These are phyloP conservation scores for Fraxinus sp. DNA, from an alignment of 305 asterid species.

Conservation along the genomic window DNA sequence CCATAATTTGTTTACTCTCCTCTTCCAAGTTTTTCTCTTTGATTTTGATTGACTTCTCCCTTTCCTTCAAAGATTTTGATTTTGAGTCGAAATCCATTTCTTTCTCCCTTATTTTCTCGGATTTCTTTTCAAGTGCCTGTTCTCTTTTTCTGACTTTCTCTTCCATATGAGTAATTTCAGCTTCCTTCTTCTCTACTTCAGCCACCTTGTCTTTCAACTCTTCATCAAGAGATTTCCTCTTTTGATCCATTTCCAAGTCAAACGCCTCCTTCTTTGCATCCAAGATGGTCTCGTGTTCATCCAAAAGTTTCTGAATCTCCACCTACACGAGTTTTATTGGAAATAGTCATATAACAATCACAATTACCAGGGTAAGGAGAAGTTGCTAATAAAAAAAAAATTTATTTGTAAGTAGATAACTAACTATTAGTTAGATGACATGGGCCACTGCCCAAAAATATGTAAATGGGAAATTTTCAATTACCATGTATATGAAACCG, in stretches of 20 bases:
- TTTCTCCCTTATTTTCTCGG: conserved; percentile 70
- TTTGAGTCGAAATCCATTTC: conserved; percentile 66
- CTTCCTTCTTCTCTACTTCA: conserved; percentile 82
- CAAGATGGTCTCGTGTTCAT: conserved; percentile 65
- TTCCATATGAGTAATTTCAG: conserved; percentile 79
- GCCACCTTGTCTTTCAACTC: conserved; percentile 62
- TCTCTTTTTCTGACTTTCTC: conserved; percentile 87
- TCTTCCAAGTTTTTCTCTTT: conserved; percentile 67
- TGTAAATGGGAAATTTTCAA: conserved; percentile 4
- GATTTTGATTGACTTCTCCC: conserved; percentile 64
- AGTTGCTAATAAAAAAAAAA: conserved; percentile 3
- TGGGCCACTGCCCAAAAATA: not conserved
- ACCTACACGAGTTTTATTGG: conserved; percentile 43
- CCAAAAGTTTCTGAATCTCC: conserved; percentile 84
- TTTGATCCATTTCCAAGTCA: conserved; percentile 78
- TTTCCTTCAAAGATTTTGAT: conserved; percentile 68
- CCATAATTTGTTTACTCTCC: conserved; percentile 52
- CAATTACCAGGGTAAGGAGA: conserved; percentile 3
- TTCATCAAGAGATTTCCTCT: conserved; percentile 61
- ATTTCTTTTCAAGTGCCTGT: conserved; percentile 73
- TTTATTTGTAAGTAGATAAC: conserved; percentile 1
- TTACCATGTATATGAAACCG: not conserved
- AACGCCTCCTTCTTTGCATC: conserved; percentile 66
- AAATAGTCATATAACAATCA: conserved; percentile 19
- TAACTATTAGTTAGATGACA: not conserved